Conservation (phyloP, 495 filamentous ascomycete species). For the Evansstolkia leycettana region DNA sequence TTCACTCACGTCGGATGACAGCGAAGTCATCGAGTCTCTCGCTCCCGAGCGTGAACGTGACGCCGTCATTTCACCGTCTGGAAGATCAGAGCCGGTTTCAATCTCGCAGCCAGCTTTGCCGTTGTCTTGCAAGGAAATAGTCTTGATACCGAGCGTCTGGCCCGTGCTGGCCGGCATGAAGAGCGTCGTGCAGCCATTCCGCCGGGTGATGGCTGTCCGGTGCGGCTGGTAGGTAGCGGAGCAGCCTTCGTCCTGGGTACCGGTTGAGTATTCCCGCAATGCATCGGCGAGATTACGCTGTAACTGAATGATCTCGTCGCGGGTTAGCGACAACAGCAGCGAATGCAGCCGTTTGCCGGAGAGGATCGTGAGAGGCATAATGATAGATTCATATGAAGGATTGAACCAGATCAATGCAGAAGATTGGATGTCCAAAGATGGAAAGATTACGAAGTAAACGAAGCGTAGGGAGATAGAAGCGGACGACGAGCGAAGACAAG, state of each 20-base stretch:
- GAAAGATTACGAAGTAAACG: too few species aligned
- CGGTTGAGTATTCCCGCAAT: conserved; percentile 73
- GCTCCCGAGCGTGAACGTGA: conserved; percentile 5
- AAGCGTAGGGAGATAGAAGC: too few species aligned
- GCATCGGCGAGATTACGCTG: conserved; percentile 56
- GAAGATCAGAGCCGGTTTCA: conserved; percentile 10
- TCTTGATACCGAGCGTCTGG: conserved; percentile 49
- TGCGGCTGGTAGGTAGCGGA: conserved; percentile 61
- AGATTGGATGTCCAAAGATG: not conserved
- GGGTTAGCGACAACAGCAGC: conserved; percentile 59
- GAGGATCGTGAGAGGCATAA: conserved; percentile 70
- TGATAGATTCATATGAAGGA: conserved; percentile 1
- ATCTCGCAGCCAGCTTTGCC: conserved; percentile 20
- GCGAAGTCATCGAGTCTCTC: conserved; percentile 20
- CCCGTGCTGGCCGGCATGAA: conserved; percentile 78
- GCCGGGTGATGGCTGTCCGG: conserved; percentile 55
- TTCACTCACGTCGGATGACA: conserved; percentile 29
- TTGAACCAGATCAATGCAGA: not conserved
- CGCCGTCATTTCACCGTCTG: conserved; percentile 9
- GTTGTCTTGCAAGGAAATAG: conserved; percentile 40
- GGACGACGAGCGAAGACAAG: too few species aligned
- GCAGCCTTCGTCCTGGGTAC: conserved; percentile 45
- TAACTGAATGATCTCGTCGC: conserved; percentile 54
- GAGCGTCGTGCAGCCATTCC: conserved; percentile 67
- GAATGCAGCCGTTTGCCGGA: conserved; percentile 54